These are phyloP conservation scores for Diaporthe velutina DNA, from an alignment of 2,329 filamentous ascomycete species.

Conservation along the genomic window DNA sequence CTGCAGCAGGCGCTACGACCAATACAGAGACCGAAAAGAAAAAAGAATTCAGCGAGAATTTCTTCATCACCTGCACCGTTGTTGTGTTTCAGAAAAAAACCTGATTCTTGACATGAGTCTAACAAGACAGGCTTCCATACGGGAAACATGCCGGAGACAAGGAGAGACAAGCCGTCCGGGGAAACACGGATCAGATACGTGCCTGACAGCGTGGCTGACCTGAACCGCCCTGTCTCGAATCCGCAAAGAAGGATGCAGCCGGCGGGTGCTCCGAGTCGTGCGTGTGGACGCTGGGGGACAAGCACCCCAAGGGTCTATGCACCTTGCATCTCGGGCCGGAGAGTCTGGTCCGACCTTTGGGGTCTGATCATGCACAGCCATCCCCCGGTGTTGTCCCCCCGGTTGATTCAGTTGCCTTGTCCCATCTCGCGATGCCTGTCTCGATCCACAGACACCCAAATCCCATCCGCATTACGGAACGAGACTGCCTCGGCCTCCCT, in stretches of 20 bases:
- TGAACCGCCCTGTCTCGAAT: not conserved
- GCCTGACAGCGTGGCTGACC: not conserved
- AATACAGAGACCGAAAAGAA: not conserved
- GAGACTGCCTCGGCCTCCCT: conserved; percentile 38
- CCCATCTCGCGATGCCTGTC: not conserved
- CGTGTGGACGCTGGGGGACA: not conserved
- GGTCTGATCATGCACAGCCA: conserved; percentile 3
- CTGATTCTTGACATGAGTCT: not conserved
- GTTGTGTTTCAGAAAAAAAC: conserved; percentile 23
- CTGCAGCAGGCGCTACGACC: conserved; percentile 12
- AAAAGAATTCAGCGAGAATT: not conserved
- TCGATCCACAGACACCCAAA: conserved; percentile 21
- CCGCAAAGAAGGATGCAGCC: conserved; percentile 2
- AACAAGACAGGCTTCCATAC: not conserved
- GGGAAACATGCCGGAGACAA: not conserved
- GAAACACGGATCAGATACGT: not conserved
- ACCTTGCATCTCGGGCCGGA: conserved; percentile 2
- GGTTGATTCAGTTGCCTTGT: not conserved
- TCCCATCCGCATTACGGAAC: conserved; percentile 37
- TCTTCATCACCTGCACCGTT: conserved; percentile 3
- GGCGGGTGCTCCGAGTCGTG: not conserved
- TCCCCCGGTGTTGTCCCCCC: not conserved
- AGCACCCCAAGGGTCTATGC: not conserved
- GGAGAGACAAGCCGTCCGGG: not conserved
- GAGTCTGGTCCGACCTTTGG: conserved; percentile 1